Percentiles rank a stretch among this genome's conserved stretches.
phyloP scores from a whole-genome alignment of 306 rosid species.

The Acacia melanoxylon region DNA sequence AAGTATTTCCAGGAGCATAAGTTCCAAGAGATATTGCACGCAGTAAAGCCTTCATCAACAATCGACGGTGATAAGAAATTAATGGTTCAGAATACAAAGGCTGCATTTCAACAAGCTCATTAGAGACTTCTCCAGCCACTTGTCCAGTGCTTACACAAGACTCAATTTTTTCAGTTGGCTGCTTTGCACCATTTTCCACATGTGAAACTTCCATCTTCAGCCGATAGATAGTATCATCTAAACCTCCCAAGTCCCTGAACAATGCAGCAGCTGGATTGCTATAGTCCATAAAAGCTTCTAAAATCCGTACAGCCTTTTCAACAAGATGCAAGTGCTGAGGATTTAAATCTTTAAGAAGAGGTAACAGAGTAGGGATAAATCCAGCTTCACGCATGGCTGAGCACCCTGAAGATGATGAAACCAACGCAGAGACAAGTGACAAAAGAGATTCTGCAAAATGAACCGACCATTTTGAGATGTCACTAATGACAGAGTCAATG shows the following conservation, averaged over 20 bases:
- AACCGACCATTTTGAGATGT: constrained; percentile 75
- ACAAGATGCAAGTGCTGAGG: constrained; percentile 95
- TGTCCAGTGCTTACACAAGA: constrained; percentile 52
- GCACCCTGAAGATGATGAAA: constrained; percentile 93
- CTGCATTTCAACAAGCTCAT: constrained; percentile 66
- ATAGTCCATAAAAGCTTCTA: constrained; percentile 97
- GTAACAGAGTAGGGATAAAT: constrained; percentile 90
- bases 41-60: constrained; percentile 86
- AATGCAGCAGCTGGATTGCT: constrained; percentile 95
- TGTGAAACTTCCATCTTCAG: constrained; percentile 80
- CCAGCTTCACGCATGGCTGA: constrained; percentile 98
- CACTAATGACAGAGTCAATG: constrained; percentile 69
- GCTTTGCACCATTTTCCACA: constrained; percentile 78
- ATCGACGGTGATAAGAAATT: constrained; percentile 75
- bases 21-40: constrained; percentile 95
- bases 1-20: constrained; percentile 91
- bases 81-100: constrained; percentile 81
- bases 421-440: constrained; percentile 89
- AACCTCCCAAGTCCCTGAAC: constrained; percentile 98
- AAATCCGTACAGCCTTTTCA: constrained; percentile 87
- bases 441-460: constrained; percentile 89
- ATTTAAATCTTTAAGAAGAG: constrained; percentile 87
- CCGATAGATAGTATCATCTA: constrained; percentile 90
- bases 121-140: constrained; percentile 50
- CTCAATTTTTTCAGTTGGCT: constrained; percentile 56